Evolutionary conservation across 1,139 yeast genomes (phyloP), one percentile per base, ranked within the genome.

Genomic region (Scheffersomyces lignicola): DNA sequence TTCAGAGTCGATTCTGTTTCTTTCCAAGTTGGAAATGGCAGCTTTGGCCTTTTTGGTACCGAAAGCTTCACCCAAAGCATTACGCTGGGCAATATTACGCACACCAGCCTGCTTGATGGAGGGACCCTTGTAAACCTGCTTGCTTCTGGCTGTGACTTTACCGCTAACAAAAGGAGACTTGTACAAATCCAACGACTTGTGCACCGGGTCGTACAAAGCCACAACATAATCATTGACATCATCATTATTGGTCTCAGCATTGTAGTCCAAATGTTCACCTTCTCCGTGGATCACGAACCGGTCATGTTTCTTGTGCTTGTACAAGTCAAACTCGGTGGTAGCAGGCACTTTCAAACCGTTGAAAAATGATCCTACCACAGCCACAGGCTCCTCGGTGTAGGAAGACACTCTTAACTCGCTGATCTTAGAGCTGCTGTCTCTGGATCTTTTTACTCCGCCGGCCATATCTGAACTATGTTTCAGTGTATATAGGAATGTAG

Each of bases 11-110:
- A 92, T 82, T 54, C 84, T 76, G 63, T 92, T 92, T 60, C 84
- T 78, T 54, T 83, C 94, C 53, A 80, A 62, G 56, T 83, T 90
- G 34, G 78, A 69, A 54, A 94, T 86, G 24, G 96, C 95, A 52
- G 87, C 84, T 65, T 88, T 90, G 42, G 97, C 97, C 64, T 83
- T 90, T 65, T 87, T 88, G 42, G 98, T 90, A 74, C 99, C 99
- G 49, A 92, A 92, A 2, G 95, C 94, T 61, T 88, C 92, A 54
- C 98, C 98, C 52, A 92, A 73, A 3, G 87, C 86, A 44, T 77
- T 85, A 57, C 96, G 76, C 62, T 85, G 87, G 10, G 69, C 67
- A 27, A 70, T 60, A 47, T 69, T 64, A 51, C 80, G 72, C 10
- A 72, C 68, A 41, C 81, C 80, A 23, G 64, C 60, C 49, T 74